Conservation (phyloP, 257 asterid species). For the Cordia subcordata region DNA sequence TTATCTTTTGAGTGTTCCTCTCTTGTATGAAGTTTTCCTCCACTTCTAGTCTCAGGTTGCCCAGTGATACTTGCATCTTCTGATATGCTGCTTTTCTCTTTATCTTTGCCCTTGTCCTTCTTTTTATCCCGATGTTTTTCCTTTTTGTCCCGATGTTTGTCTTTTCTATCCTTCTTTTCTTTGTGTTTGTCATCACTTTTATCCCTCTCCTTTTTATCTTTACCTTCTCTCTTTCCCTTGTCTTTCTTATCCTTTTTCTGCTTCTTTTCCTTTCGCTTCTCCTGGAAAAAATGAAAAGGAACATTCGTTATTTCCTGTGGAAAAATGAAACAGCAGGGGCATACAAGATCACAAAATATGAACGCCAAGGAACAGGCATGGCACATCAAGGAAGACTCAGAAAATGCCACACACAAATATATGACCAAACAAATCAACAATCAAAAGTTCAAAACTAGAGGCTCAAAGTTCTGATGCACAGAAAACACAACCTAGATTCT, state of each 20-base stretch:
- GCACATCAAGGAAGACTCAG: neutral
- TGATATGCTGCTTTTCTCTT: conserved; percentile 50
- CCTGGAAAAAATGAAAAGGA: conserved; percentile 37
- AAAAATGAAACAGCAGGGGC: neutral
- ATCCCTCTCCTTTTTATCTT: conserved; percentile 53
- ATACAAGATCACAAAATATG: too few species aligned
- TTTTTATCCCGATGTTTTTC: conserved; percentile 52
- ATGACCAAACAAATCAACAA: neutral
- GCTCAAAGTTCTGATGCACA: neutral
- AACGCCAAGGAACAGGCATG: too few species aligned
- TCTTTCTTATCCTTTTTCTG: conserved; percentile 69
- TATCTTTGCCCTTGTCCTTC: conserved; percentile 45
- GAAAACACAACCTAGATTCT: neutral
- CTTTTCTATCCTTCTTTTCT: conserved; percentile 65
- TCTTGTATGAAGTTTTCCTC: conserved; percentile 29
- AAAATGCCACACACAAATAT: neutral
- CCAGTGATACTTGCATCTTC: conserved; percentile 48
- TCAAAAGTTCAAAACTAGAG: neutral
- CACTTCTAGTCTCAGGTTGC: conserved; percentile 30
- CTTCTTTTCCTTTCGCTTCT: conserved; percentile 55
- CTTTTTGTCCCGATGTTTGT: conserved; percentile 53
- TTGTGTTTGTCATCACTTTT: conserved; percentile 49
- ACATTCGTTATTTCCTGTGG: neutral
- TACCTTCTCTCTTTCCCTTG: conserved; percentile 57
- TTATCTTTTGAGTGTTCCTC: conserved; percentile 25